Evolutionary conservation across 306 rosid genomes (phyloP).

Genomic region (Quercus engelmannii): DNA sequence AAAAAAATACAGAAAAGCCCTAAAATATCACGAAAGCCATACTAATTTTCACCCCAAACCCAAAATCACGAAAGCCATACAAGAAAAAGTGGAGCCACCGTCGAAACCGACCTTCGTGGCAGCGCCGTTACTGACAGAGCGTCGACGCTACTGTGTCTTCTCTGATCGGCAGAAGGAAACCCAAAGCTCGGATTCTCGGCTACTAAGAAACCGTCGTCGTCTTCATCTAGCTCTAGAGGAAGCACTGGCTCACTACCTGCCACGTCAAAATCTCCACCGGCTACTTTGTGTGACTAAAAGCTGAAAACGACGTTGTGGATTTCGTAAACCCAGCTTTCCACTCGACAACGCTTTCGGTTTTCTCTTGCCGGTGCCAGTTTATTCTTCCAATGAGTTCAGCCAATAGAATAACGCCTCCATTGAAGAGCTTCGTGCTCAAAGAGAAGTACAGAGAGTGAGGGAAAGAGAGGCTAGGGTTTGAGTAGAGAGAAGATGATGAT

Average conservation of each 20-base stretch:
- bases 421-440: too few species aligned
- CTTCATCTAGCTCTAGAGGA: slow-evolving; percentile 85
- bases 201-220: slow-evolving; percentile 86
- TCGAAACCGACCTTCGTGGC: slow-evolving; percentile 38
- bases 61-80: too few species aligned
- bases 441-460: too few species aligned
- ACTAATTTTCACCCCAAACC: too few species aligned
- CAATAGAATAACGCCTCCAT: too few species aligned
- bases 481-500: too few species aligned
- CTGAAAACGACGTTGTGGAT: slow-evolving; percentile 79
- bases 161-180: slow-evolving; percentile 38
- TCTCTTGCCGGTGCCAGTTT: slow-evolving; percentile 89
- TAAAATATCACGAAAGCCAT: too few species aligned
- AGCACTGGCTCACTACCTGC: slow-evolving; percentile 71
- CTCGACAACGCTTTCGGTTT: slow-evolving; percentile 76
- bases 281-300: slow-evolving; percentile 74
- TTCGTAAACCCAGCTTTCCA: slow-evolving; percentile 84
- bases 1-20: too few species aligned
- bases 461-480: too few species aligned
- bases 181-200: slow-evolving; percentile 81
- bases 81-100: slow-evolving; percentile 10
- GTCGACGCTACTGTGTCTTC: slow-evolving; percentile 90
- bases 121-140: slow-evolving; percentile 29
- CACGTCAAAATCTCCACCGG: slow-evolving; percentile 47
- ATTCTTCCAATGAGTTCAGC: slow-evolving; percentile 83